These are phyloP conservation scores for Tuber melanosporum DNA, from an alignment of 495 filamentous ascomycete species.

Conservation along the genomic window DNA sequence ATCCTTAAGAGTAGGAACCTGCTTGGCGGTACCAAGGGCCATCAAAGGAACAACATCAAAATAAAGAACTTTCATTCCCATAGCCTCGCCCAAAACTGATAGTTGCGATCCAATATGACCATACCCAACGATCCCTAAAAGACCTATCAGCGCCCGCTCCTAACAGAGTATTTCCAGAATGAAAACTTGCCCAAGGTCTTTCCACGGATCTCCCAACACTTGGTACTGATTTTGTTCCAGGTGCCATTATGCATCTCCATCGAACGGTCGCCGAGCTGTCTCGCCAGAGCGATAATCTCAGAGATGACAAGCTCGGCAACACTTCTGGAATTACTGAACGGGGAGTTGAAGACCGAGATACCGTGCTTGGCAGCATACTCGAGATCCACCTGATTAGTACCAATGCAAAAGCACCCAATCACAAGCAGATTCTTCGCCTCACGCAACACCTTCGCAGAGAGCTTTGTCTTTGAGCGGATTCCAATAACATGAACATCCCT, in stretches of 20 bases:
- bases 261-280: conserved; percentile 85
- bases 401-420: conserved; percentile 97
- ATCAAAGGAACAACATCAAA: conserved; percentile 89
- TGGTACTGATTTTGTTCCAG: conserved; percentile 95
- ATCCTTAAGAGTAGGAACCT: conserved; percentile 67
- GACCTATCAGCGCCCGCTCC: neutral
- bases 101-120: conserved; percentile 95
- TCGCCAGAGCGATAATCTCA: conserved; percentile 86
- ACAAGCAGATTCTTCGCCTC: conserved; percentile 91
- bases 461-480: conserved; percentile 93
- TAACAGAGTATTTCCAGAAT: neutral
- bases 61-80: conserved; percentile 96
- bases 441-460: conserved; percentile 71
- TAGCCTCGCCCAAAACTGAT: conserved; percentile 87
- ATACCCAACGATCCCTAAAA: conserved; percentile 79
- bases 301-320: conserved; percentile 91
- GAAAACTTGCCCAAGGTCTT: conserved; percentile 71
- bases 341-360: conserved; percentile 97
- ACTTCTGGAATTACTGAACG: conserved; percentile 92
- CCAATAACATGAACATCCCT: conserved; percentile 92
- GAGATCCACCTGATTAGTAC: conserved; percentile 94
- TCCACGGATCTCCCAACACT: conserved; percentile 95
- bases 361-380: conserved; percentile 82
- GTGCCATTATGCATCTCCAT: conserved; percentile 87
- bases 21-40: conserved; percentile 76